Percentiles rank a stretch among this genome's conserved stretches.
These are phyloP conservation scores for Talaromyces sp. DNA, from an alignment of 2,329 filamentous ascomycete genomes.

Conservation along the genomic window DNA sequence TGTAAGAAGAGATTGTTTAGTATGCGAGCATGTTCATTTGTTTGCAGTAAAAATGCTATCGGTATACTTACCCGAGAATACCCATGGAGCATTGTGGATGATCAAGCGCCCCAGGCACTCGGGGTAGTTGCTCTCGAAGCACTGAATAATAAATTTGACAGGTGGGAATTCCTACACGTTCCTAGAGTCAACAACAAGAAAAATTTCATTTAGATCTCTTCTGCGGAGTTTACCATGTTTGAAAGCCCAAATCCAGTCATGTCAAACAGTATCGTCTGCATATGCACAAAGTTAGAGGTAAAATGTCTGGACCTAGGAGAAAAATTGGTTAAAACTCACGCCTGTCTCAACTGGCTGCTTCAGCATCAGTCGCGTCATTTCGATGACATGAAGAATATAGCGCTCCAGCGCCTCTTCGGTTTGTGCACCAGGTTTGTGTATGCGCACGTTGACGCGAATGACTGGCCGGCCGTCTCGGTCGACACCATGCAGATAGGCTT, in stretches of 20 bases:
- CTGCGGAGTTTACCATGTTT: neutral
- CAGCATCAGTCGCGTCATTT: slow-evolving; percentile 28
- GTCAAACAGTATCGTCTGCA: neutral
- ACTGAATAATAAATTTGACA: neutral
- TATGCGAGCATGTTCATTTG: neutral
- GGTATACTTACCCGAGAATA: neutral
- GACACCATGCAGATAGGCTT: slow-evolving; percentile 33
- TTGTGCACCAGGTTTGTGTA: slow-evolving; percentile 28
- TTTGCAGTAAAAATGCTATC: neutral
- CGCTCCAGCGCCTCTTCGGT: slow-evolving; percentile 30
- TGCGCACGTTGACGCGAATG: slow-evolving; percentile 31
- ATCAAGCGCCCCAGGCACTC: neutral
- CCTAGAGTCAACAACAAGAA: neutral
- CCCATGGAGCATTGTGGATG: neutral
- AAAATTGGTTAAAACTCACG: slow-evolving; percentile 6
- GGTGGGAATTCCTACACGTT: neutral
- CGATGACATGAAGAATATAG: slow-evolving; percentile 38
- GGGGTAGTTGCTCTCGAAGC: neutral
- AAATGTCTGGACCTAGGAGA: neutral
- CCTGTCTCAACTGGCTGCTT: slow-evolving; percentile 17
- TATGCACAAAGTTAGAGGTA: neutral
- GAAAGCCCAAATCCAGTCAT: neutral
- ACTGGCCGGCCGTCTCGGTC: slow-evolving; percentile 33
- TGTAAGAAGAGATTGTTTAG: neutral
- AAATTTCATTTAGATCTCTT: neutral